phyloP scores from a whole-genome alignment of 2,329 filamentous ascomycete genomes.

The Xylariomycetidae sp. region DNA sequence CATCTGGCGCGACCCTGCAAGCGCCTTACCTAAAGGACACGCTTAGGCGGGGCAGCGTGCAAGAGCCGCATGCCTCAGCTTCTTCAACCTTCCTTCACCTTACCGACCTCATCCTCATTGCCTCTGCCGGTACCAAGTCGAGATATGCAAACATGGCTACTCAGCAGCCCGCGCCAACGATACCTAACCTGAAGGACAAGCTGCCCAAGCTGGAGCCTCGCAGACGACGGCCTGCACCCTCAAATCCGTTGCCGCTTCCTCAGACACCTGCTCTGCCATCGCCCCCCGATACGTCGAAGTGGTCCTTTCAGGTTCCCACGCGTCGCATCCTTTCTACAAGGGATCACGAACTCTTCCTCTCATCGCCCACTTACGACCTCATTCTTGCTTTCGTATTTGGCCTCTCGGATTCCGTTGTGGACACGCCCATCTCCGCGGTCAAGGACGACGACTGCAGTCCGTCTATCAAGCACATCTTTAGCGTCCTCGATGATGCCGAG shows the following conservation, averaged over 20 bases:
- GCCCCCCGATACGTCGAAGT: conserved; percentile 54
- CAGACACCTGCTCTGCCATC: conserved; percentile 67
- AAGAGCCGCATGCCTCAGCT: too few species aligned
- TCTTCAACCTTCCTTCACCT: too few species aligned
- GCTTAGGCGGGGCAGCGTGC: too few species aligned
- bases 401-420: conserved; percentile 73
- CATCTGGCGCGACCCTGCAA: too few species aligned
- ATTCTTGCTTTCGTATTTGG: conserved; percentile 81
- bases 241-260: conserved; percentile 60
- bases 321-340: conserved; percentile 74
- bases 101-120: too few species aligned
- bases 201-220: conserved; percentile 65
- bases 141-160: too few species aligned
- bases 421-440: conserved; percentile 60
- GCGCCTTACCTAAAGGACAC: too few species aligned
- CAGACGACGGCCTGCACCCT: conserved; percentile 42
- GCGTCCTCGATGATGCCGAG: conserved; percentile 65
- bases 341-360: conserved; percentile 77
- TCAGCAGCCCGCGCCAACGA: conserved; percentile 18
- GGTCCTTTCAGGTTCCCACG: conserved; percentile 60
- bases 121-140: too few species aligned
- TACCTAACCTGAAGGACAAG: conserved; percentile 47
- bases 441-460: conserved; percentile 51
- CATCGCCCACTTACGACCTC: conserved; percentile 68
- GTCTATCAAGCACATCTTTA: conserved; percentile 57